Conservation (phyloP, 371 early-diverging fungal genomes). For the Apophysomyces trapeziformis region DNA sequence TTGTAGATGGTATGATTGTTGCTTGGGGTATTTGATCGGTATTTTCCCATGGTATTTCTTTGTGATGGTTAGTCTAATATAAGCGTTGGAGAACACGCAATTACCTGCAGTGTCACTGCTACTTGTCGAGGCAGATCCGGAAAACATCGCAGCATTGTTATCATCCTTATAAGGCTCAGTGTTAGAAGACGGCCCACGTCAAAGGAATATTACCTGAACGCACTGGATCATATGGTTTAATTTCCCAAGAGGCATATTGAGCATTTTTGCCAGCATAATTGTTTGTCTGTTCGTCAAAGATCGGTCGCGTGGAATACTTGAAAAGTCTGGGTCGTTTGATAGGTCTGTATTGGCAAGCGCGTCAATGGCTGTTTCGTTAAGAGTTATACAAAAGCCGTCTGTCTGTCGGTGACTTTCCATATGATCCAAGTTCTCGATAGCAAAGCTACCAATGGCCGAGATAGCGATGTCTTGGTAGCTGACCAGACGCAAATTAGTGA, state of each 20-base stretch:
- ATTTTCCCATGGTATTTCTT: neutral
- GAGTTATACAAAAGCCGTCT: neutral
- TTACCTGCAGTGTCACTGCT: neutral
- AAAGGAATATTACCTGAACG: conserved; percentile 21
- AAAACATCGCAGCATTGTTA: neutral
- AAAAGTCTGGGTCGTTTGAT: conserved; percentile 13
- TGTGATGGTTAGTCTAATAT: neutral
- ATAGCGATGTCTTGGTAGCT: conserved; percentile 13
- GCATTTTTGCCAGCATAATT: conserved; percentile 17
- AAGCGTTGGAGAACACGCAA: neutral
- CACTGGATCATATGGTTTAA: conserved; percentile 20
- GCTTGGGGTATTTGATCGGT: neutral
- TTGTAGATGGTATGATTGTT: neutral
- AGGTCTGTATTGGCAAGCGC: conserved; percentile 27
- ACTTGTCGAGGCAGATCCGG: neutral
- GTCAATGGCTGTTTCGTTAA: conserved; percentile 28
- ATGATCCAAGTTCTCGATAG: neutral
- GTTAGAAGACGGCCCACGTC: neutral
- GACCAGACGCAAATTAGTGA: conserved; percentile 14
- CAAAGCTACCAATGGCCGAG: conserved; percentile 1
- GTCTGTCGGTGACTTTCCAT: neutral
- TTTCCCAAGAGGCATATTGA: conserved; percentile 13
- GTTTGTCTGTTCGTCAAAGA: conserved; percentile 27
- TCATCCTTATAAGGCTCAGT: neutral
- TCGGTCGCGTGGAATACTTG: conserved; percentile 13